phyloP scores from a whole-genome alignment of 2,329 filamentous ascomycete species.

The Allantophomopsis lycopodina region DNA sequence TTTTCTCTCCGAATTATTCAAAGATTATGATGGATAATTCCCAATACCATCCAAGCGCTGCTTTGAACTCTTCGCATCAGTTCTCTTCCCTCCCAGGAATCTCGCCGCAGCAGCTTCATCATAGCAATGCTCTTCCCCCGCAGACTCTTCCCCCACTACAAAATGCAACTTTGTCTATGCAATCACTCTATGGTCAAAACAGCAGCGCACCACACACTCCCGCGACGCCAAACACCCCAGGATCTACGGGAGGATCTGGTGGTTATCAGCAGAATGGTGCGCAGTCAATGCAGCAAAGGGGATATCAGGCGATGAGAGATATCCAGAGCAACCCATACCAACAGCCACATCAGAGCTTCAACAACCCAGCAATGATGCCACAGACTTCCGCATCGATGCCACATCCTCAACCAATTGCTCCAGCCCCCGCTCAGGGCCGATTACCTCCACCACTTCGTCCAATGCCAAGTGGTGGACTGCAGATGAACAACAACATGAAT shows the following conservation, averaged over 20 bases:
- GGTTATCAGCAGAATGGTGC: conserved; percentile 40
- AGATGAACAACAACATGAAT: conserved; percentile 35
- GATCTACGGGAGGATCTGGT: conserved; percentile 36
- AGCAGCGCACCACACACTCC: conserved; percentile 38
- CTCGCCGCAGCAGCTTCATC: conserved; percentile 22
- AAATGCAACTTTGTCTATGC: conserved; percentile 31
- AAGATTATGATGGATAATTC: too few species aligned
- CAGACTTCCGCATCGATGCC: conserved; percentile 52
- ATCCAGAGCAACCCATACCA: conserved; percentile 11
- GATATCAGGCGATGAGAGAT: conserved; percentile 13
- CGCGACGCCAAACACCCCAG: conserved; percentile 48
- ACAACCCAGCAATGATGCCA: conserved; percentile 48
- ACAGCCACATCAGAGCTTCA: conserved; percentile 25
- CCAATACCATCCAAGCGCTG: too few species aligned
- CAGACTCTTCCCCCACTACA: conserved; percentile 43
- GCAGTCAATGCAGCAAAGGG: conserved; percentile 8
- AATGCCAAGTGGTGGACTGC: conserved; percentile 54
- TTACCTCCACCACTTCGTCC: conserved; percentile 45
- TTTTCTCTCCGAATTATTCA: too few species aligned
- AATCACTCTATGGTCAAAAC: conserved; percentile 41
- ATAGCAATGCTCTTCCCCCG: conserved; percentile 30
- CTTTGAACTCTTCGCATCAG: not conserved
- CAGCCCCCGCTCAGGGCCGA: conserved; percentile 44
- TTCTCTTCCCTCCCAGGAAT: conserved; percentile 16
- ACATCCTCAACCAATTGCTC: conserved; percentile 65